Evolutionary conservation across 1,139 yeast genomes (phyloP).

Genomic region (Suhomyces ambrosiae): DNA sequence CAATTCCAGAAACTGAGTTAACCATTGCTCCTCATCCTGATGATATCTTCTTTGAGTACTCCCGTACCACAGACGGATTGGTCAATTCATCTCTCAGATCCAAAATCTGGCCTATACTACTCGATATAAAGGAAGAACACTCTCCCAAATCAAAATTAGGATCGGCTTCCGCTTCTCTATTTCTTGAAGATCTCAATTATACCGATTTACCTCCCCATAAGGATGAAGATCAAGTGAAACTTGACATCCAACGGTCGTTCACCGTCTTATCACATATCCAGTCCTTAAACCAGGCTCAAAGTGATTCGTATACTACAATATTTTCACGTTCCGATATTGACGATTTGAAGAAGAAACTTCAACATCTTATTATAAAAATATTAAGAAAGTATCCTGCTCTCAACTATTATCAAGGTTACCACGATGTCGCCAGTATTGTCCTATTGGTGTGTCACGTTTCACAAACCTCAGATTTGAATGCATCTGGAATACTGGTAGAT

Average conservation of each 20-base stretch:
- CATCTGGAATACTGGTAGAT: conserved; percentile 12
- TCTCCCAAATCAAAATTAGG: conserved; percentile 7
- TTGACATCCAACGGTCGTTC: conserved; percentile 78
- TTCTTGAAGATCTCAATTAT: conserved; percentile 26
- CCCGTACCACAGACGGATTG: conserved; percentile 53
- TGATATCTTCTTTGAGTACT: conserved; percentile 25
- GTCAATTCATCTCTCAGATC: conserved; percentile 43
- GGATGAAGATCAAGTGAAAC: conserved; percentile 77
- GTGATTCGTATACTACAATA: conserved; percentile 38
- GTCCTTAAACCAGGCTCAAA: conserved; percentile 21
- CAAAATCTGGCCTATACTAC: conserved; percentile 51
- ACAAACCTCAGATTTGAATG: conserved; percentile 4
- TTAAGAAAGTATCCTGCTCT: conserved; percentile 63
- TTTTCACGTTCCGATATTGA: conserved; percentile 37
- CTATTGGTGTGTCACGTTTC: conserved; percentile 49
- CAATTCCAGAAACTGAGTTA: no score
- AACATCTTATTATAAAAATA: conserved; percentile 52
- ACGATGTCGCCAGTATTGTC: conserved; percentile 79
- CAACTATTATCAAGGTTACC: conserved; percentile 89
- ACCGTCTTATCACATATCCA: conserved; percentile 40
- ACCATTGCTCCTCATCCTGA: no score
- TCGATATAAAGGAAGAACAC: conserved; percentile 23
- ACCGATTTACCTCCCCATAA: conserved; percentile 50
- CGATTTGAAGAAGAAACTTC: conserved; percentile 43
- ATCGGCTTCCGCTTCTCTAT: conserved; percentile 11